A percentile compares a stretch with the other conserved stretches of the same genome.
Evolutionary conservation across 164 flowering plant species (phyloP).

Genomic region (Houttuynia cordata): DNA sequence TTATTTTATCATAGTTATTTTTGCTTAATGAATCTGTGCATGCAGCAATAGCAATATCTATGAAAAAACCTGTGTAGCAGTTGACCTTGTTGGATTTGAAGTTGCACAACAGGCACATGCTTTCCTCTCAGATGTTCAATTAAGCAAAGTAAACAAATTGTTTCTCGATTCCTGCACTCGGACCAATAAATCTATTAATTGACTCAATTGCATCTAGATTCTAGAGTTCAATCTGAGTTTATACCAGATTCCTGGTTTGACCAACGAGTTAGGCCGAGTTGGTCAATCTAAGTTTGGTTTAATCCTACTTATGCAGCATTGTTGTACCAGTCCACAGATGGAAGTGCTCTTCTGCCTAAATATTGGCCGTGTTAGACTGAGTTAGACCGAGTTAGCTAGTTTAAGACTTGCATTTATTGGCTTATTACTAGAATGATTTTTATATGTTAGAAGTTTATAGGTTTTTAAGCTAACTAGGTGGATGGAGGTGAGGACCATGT

Average conservation of each 20-base stretch:
- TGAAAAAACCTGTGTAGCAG: not conserved
- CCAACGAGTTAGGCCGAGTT: not conserved
- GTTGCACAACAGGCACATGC: not conserved
- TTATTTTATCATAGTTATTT: too few relatives aligned
- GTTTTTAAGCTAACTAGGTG: not conserved
- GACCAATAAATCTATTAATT: not conserved
- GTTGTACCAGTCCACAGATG: not conserved
- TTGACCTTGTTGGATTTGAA: not conserved
- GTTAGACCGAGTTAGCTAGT: not conserved
- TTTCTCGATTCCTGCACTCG: not conserved
- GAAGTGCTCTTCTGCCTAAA: not conserved
- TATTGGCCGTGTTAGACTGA: not conserved
- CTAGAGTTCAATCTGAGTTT: not conserved
- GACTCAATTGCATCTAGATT: not conserved
- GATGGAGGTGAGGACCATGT: not conserved
- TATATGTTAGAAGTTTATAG: too few relatives aligned
- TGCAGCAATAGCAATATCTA: not conserved
- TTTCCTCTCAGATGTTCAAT: not conserved
- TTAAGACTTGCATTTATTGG: not conserved
- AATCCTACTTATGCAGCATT: not conserved
- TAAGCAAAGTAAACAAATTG: too few relatives aligned
- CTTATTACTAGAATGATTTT: not conserved
- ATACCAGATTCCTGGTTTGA: not conserved
- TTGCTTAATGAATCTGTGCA: not conserved
- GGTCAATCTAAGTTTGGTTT: not conserved